Evolutionary conservation across 257 asterid genomes (phyloP), one percentile per base, ranked within the genome.

Genomic region (Jacaranda mimosifolia): DNA sequence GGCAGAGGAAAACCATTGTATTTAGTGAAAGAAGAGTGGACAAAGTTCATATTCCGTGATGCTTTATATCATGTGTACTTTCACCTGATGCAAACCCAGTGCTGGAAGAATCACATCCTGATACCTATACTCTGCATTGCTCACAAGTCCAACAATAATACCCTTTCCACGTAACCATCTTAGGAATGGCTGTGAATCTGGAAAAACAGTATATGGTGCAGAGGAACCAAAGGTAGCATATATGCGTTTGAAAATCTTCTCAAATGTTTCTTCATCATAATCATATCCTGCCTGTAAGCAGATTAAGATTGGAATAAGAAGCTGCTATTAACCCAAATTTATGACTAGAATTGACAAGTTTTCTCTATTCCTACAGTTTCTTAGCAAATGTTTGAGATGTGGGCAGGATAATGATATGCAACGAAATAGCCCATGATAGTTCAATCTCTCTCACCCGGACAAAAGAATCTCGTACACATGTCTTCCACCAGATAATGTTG

Each of bases 101-200:
- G 97, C 97, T 43, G 99, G 98, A 72, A 96, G 99, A 82, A 96
- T 88, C 26, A 96, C 98, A 83, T 96, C 97, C 75, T 18, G 85
- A 82, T 96, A 96, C 79, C 99, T 85, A 68, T 96, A 93, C 85
- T 96, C 98, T 57, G 99, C 87, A 76, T 96, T 90, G 96, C 99
- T 96, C 49, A 93, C 95, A 36, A 96, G 75, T 67, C 97, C 99
- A 60, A 96, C 98, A 18, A 43, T 80, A 26, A 93, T 6, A 38
- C 97, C 99, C 68, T 84, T 67, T 67, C 74, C 70, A 0, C 96
- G 94, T 43, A 91, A 89, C 98, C 97, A 93, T 84, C 89, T 85
- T 80, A 96, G 86, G 92, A 93, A 93, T 35, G 97, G 96, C 80
- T 76, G 80, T 14, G 99, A 87, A 83, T 96, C 98, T 45, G 88